Conservation (phyloP, 495 filamentous ascomycete species). For the Penicillium silybi region DNA sequence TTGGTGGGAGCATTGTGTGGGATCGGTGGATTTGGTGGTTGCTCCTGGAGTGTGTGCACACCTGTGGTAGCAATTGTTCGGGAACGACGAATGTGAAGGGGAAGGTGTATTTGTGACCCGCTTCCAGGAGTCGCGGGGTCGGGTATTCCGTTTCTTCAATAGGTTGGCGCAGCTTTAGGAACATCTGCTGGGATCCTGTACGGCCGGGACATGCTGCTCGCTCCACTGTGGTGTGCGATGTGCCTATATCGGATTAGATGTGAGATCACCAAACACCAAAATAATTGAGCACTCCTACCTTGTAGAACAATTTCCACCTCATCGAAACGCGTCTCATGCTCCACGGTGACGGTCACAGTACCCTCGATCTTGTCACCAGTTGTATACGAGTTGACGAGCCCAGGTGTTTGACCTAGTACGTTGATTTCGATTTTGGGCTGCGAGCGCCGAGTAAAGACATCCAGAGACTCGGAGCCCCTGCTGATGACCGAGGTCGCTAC, state of each 20-base stretch:
- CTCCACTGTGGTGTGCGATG: conserved; percentile 49
- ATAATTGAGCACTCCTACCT: conserved; percentile 44
- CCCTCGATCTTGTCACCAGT: conserved; percentile 60
- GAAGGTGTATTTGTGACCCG: conserved; percentile 63
- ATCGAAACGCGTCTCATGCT: conserved; percentile 71
- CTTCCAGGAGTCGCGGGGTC: conserved; percentile 61
- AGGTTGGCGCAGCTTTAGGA: conserved; percentile 81
- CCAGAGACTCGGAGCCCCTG: conserved; percentile 25
- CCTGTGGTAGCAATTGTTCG: conserved; percentile 57
- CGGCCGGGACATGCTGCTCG: conserved; percentile 46
- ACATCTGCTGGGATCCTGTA: conserved; percentile 55
- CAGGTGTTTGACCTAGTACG: conserved; percentile 28
- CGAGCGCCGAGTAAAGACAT: conserved; percentile 25
- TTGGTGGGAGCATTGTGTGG: conserved; percentile 79
- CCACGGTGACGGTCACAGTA: conserved; percentile 53
- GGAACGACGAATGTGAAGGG: conserved; percentile 91
- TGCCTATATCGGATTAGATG: conserved; percentile 29
- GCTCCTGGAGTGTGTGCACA: conserved; percentile 55
- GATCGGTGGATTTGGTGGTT: conserved; percentile 60
- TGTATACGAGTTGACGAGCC: conserved; percentile 50
- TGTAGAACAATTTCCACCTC: conserved; percentile 76
- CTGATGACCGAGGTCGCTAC: conserved; percentile 26
- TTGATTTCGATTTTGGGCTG: conserved; percentile 35
- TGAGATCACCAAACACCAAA: neutral
- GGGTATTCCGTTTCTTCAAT: conserved; percentile 67